phyloP scores from a whole-genome alignment of 768 basidiomycete species.

The Fibroporia radiculosa region DNA sequence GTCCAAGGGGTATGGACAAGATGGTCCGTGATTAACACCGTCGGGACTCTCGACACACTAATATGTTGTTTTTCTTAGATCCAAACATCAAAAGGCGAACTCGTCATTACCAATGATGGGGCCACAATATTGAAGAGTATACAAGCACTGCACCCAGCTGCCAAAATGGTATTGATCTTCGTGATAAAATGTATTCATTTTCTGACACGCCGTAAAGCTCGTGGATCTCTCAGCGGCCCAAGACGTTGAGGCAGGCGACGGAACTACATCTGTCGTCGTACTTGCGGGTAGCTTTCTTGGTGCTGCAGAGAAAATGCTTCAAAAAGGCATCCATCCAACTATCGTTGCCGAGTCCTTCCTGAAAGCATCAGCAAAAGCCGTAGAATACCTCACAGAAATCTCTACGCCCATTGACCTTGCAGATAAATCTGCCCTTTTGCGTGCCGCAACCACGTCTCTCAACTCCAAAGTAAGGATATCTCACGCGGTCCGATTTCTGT shows the following conservation, averaged over 20 bases:
- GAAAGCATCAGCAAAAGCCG: slow-evolving; percentile 85
- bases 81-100: slow-evolving; percentile 93
- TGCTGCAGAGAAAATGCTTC: slow-evolving; percentile 94
- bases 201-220: slow-evolving; percentile 42
- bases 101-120: slow-evolving; percentile 97
- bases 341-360: slow-evolving; percentile 95
- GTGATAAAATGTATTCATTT: neutral
- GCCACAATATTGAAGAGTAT: slow-evolving; percentile 95
- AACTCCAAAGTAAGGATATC: slow-evolving; percentile 75
- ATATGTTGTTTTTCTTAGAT: slow-evolving; percentile 48
- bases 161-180: slow-evolving; percentile 73
- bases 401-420: slow-evolving; percentile 87
- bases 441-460: slow-evolving; percentile 90
- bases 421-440: slow-evolving; percentile 77
- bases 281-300: slow-evolving; percentile 88
- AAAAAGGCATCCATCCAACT: slow-evolving; percentile 96
- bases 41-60: neutral
- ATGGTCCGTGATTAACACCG: slow-evolving; percentile 52
- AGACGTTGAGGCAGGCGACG: slow-evolving; percentile 97
- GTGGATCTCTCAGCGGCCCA: slow-evolving; percentile 97
- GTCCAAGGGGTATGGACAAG: slow-evolving; percentile 99
- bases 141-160: slow-evolving; percentile 94
- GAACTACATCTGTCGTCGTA: slow-evolving; percentile 96
- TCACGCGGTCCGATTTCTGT: too few relatives aligned
- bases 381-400: slow-evolving; percentile 90